These are phyloP conservation scores for Colletotrichum sp. DNA, from an alignment of 2,329 filamentous ascomycete genomes.

Conservation along the genomic window DNA sequence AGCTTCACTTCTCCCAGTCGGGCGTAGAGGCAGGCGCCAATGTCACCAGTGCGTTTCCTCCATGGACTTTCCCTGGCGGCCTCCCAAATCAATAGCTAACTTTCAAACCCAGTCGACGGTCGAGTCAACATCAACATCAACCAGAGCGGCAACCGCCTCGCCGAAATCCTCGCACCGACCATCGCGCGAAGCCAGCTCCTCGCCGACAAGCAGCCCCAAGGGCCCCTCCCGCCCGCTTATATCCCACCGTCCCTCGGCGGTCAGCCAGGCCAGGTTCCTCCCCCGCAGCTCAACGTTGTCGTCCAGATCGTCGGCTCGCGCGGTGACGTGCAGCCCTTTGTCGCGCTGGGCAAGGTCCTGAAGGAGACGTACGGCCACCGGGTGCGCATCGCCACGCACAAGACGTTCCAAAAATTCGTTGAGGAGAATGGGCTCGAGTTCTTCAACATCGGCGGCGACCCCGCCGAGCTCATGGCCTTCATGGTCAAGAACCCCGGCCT, in stretches of 20 bases:
- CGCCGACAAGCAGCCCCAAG: slow-evolving; percentile 41
- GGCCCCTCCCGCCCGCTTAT: slow-evolving; percentile 68
- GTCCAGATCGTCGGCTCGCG: slow-evolving; percentile 78
- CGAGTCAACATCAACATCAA: slow-evolving; percentile 82
- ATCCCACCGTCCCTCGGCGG: slow-evolving; percentile 77
- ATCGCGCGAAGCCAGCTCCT: slow-evolving; percentile 59
- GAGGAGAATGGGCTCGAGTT: slow-evolving; percentile 76
- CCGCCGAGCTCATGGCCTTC: slow-evolving; percentile 80
- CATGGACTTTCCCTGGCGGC: background rate
- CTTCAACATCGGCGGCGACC: slow-evolving; percentile 78
- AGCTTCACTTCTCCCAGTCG: slow-evolving; percentile 64
- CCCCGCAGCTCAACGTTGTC: slow-evolving; percentile 70
- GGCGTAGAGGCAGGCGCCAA: slow-evolving; percentile 68
- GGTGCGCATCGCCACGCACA: slow-evolving; percentile 75
- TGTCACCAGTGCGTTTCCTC: slow-evolving; percentile 51
- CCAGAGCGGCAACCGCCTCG: slow-evolving; percentile 69
- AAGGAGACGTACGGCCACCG: slow-evolving; percentile 71
- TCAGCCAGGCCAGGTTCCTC: slow-evolving; percentile 59
- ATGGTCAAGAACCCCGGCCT: slow-evolving; percentile 91
- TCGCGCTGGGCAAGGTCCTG: slow-evolving; percentile 70
- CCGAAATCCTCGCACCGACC: slow-evolving; percentile 70
- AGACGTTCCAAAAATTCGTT: slow-evolving; percentile 71
- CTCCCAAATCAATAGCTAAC: slow-evolving; percentile 9
- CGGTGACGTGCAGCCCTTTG: slow-evolving; percentile 78
- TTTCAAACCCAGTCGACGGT: slow-evolving; percentile 64